Percentiles rank a stretch among this genome's conserved stretches.
Evolutionary conservation across 1,139 yeast species (phyloP).

Genomic region (Candida sp.): DNA sequence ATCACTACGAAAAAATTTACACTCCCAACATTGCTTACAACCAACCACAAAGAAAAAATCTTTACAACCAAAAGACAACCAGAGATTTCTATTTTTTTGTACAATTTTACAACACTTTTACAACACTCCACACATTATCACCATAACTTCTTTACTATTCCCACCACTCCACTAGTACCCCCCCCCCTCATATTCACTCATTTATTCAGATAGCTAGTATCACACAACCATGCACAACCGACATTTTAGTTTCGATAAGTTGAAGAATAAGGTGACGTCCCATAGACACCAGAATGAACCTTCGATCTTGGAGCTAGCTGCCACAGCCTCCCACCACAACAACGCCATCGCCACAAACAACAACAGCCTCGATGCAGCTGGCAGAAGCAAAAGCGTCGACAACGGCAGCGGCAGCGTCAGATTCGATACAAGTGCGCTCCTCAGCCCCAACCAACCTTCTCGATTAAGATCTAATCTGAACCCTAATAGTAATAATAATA

Average conservation of each 20-base stretch:
- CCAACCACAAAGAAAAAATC: not conserved
- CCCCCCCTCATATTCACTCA: not conserved
- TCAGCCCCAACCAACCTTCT: not conserved
- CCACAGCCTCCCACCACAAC: constrained; percentile 6
- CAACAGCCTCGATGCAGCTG: not conserved
- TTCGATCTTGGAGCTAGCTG: constrained; percentile 17
- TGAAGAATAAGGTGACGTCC: constrained; percentile 21
- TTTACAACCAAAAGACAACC: not conserved
- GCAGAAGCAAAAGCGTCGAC: constrained; percentile 8
- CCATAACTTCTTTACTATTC: not conserved
- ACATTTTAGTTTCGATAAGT: constrained; percentile 22
- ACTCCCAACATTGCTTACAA: no score
- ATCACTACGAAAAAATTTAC: not conserved
- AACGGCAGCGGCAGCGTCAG: not conserved
- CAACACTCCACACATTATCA: not conserved
- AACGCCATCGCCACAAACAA: not conserved
- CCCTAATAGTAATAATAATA: constrained; percentile 12
- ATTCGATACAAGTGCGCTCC: not conserved
- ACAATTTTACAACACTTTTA: not conserved
- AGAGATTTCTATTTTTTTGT: not conserved
- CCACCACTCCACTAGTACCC: not conserved
- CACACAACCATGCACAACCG: not conserved
- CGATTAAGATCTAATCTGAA: constrained; percentile 2
- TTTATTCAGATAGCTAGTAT: not conserved
- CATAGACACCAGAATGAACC: constrained; percentile 19